A percentile compares a stretch with the other conserved stretches of the same genome.
Evolutionary conservation across 1,139 yeast genomes (phyloP).

Genomic region (Blastobotrys petasosporus): DNA sequence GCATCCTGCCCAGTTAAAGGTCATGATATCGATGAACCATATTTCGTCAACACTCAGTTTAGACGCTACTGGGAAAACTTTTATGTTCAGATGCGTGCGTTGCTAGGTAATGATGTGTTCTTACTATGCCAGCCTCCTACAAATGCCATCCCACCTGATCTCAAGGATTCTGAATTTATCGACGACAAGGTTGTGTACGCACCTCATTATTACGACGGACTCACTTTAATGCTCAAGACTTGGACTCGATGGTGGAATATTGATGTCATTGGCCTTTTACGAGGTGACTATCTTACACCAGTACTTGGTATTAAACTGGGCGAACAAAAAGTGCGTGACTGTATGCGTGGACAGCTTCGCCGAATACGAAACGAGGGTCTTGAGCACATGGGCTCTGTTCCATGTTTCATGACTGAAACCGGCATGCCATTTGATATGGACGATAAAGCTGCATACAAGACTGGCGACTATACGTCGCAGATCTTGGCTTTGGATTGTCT

Average conservation of each 20-base stretch:
- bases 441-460: slow-evolving; percentile 53
- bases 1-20: slow-evolving; percentile 28
- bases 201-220: slow-evolving; percentile 86
- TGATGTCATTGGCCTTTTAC: slow-evolving; percentile 73
- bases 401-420: slow-evolving; percentile 76
- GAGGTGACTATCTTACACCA: slow-evolving; percentile 67
- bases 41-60: slow-evolving; percentile 58
- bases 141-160: slow-evolving; percentile 66
- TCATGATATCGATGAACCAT: slow-evolving; percentile 44
- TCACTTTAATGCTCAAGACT: slow-evolving; percentile 78
- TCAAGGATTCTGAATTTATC: slow-evolving; percentile 47
- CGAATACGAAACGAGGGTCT: slow-evolving; percentile 59
- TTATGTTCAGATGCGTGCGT: slow-evolving; percentile 44
- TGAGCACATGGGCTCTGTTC: slow-evolving; percentile 54
- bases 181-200: slow-evolving; percentile 65
- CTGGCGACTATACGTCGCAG: slow-evolving; percentile 62
- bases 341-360: slow-evolving; percentile 56
- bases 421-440: slow-evolving; percentile 96
- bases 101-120: slow-evolving; percentile 43
- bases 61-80: slow-evolving; percentile 51
- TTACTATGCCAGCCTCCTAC: slow-evolving; percentile 80
- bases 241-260: slow-evolving; percentile 62
- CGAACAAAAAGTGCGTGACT: slow-evolving; percentile 65
- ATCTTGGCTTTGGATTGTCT: slow-evolving; percentile 74
- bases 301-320: slow-evolving; percentile 72